Evolutionary conservation across 768 basidiomycete species (phyloP), one percentile per base, ranked within the genome.

Genomic region (Gloeophyllum trabeum): DNA sequence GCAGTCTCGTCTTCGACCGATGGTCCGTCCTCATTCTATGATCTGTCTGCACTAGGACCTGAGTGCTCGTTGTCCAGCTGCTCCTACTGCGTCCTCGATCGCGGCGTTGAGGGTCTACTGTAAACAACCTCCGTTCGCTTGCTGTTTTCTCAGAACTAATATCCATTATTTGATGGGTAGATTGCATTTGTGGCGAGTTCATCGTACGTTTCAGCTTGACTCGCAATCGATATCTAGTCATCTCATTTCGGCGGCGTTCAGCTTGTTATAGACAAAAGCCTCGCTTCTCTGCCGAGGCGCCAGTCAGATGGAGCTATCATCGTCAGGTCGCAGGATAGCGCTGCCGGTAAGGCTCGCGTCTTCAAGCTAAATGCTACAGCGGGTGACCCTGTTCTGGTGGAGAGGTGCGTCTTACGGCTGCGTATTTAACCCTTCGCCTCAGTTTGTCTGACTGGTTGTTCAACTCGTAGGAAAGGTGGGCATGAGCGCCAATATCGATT

Each of bases 121-220:
- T 87, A 59, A 60, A 79, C 48, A 48, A 22, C n/a, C n/a, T 28
- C 20, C 36, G 35, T 39, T 43, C 26, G 44, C 47, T 46, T 43
- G n/a, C 36, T 43, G 37, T 36, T 25, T 47, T 42, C 46, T 42
- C 48, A 10, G 38, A 28, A 23, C 19, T 28, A 6, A 25, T 39
- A 40, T 48, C 38, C 39, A 45, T 44, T 45, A 42, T 36, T 41
- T 43, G 24, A 44, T 40, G 24, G 45, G 45, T 55, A 88, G 85
- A 89, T 58, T 90, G 86, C 54, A 79, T 90, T 45, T 90, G 87
- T 59, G 85, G 87, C 57, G 86, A 89, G 60, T 88, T 87, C 52
- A 78, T 88, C 54, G 85, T 84, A 59, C 52, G 81, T 70, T 39
- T 43, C 43, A 41, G 20, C 34, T 30, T 26, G 6, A 19, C 16